phyloP scores from a whole-genome alignment of 164 flowering plant species.

The Buxus sempervirens region DNA sequence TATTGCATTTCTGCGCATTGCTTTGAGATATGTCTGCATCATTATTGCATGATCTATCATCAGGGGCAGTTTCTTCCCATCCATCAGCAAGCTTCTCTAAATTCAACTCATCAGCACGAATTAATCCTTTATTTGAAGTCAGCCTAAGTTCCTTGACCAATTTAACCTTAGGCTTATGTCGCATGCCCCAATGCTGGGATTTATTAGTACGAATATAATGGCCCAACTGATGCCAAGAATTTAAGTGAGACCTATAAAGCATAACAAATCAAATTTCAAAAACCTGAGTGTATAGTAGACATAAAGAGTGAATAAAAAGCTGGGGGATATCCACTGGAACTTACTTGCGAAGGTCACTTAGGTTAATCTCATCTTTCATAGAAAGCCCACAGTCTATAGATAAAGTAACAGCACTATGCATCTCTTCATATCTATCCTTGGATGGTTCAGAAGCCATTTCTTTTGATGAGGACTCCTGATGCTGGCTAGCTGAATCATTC shows the following conservation, averaged over 20 bases:
- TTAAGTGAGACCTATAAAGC: slow-evolving; percentile 55
- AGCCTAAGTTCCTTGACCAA: slow-evolving; percentile 77
- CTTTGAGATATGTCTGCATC: slow-evolving; percentile 21
- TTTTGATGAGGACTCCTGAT: slow-evolving; percentile 26
- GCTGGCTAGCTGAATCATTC: slow-evolving; percentile 24
- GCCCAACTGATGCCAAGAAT: slow-evolving; percentile 57
- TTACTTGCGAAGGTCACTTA: slow-evolving; percentile 58
- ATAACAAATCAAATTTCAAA: neutral
- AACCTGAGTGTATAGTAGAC: neutral
- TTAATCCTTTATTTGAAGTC: slow-evolving; percentile 27
- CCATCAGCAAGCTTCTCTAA: slow-evolving; percentile 47
- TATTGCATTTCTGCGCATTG: slow-evolving; percentile 23
- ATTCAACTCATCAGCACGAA: slow-evolving; percentile 34
- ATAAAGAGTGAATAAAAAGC: neutral
- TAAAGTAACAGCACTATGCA: slow-evolving; percentile 36
- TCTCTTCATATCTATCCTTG: slow-evolving; percentile 18
- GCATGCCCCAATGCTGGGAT: slow-evolving; percentile 71
- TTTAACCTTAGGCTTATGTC: slow-evolving; percentile 65
- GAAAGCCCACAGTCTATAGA: slow-evolving; percentile 61
- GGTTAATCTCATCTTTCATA: slow-evolving; percentile 23
- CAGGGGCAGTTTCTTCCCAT: slow-evolving; percentile 36
- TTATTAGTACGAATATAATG: slow-evolving; percentile 33
- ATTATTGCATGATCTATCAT: slow-evolving; percentile 22
- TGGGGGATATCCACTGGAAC: slow-evolving; percentile 12
- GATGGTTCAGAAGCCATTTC: slow-evolving; percentile 21